These are phyloP conservation scores for Gaeumannomyces tritici DNA, from an alignment of 2,329 filamentous ascomycete genomes.

Conservation along the genomic window DNA sequence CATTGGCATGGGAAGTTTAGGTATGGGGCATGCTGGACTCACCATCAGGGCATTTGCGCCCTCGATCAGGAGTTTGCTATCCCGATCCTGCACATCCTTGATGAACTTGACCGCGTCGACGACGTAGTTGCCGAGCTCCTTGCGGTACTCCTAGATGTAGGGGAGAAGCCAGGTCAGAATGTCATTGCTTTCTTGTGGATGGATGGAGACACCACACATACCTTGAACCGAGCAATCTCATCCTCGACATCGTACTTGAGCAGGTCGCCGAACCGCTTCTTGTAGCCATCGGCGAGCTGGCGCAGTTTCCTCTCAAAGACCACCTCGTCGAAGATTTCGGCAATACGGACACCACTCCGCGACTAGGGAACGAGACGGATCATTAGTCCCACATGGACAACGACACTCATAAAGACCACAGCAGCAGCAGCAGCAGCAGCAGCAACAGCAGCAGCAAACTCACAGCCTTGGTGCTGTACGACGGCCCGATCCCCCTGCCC, in stretches of 20 bases:
- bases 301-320: conserved; percentile 59
- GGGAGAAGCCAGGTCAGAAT: not conserved
- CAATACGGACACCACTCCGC: conserved; percentile 55
- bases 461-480: conserved; percentile 42
- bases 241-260: conserved; percentile 55
- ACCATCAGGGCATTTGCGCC: conserved; percentile 56
- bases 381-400: not conserved
- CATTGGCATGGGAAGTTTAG: conserved; percentile 45
- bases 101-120: conserved; percentile 53
- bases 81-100: conserved; percentile 38
- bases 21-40: not conserved
- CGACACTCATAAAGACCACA: no score
- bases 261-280: conserved; percentile 56
- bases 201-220: not conserved
- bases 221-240: conserved; percentile 54
- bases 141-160: not conserved
- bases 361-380: conserved; percentile 13
- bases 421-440: no score
- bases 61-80: conserved; percentile 50
- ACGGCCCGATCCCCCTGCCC: conserved; percentile 12
- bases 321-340: conserved; percentile 57
- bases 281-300: conserved; percentile 49
- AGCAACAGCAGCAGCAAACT: not conserved
- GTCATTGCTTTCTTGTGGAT: no score
- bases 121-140: conserved; percentile 33